Conservation (phyloP, 306 rosid genomes). For the Boehmeria nivea region DNA sequence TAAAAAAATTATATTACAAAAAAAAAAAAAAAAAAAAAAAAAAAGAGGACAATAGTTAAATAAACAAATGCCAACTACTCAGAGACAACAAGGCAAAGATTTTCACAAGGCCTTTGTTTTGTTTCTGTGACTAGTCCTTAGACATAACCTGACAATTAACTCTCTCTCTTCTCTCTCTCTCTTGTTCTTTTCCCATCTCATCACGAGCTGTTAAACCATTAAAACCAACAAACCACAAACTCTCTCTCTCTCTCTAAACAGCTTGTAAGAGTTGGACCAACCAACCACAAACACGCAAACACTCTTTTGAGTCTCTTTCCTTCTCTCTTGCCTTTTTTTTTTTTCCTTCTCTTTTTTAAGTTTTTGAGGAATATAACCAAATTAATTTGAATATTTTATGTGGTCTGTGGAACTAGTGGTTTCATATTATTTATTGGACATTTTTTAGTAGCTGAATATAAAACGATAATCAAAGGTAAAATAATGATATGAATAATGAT, state of each 20-base stretch:
- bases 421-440: no score
- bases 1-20: slow-evolving; percentile 6
- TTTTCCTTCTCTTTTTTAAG: no score
- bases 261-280: slow-evolving; percentile 47
- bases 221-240: slow-evolving; percentile 22
- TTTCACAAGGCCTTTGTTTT: slow-evolving; percentile 27
- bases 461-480: no score
- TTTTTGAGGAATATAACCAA: no score
- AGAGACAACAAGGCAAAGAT: slow-evolving; percentile 46
- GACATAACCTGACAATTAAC: slow-evolving; percentile 45
- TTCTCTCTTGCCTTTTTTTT: no score
- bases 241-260: slow-evolving; percentile 17
- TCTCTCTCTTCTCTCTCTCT: not conserved
- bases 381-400: no score
- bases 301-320: not conserved
- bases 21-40: no score
- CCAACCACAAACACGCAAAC: slow-evolving; percentile 6
- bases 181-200: slow-evolving; percentile 36
- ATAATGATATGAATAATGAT: no score
- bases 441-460: no score
- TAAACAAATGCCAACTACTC: slow-evolving; percentile 45
- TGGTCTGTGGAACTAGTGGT: no score
- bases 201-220: slow-evolving; percentile 63
- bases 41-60: no score
- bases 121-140: slow-evolving; percentile 19